Evolutionary conservation across 345 rosid species (phyloP).

Genomic region (Corymbia maculata): DNA sequence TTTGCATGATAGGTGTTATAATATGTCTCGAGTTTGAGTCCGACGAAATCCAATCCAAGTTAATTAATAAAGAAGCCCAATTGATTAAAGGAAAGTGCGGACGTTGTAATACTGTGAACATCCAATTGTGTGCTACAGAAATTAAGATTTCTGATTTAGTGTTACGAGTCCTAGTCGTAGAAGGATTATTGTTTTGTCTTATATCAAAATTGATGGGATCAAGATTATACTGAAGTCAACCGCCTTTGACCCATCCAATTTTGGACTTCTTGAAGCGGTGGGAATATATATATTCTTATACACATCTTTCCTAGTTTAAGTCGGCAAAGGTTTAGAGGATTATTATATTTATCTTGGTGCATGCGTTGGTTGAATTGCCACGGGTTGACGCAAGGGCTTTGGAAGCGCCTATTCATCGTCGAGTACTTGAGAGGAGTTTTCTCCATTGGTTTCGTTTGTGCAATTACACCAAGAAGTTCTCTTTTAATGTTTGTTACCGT

Average conservation of each 20-base stretch:
- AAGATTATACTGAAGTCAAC: background rate
- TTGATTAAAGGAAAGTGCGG: background rate
- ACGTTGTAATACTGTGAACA: background rate
- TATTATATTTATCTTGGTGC: no score
- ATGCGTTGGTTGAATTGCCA: no score
- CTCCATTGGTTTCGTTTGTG: no score
- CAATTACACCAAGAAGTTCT: no score
- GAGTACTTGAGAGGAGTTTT: no score
- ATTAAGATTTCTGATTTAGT: background rate
- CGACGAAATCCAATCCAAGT: accelerated
- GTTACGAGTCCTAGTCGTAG: background rate
- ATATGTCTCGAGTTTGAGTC: no score
- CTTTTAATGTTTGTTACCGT: no score
- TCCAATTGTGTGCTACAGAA: background rate
- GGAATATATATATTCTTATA: background rate
- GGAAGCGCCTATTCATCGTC: no score
- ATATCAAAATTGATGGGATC: background rate
- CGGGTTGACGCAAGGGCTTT: no score
- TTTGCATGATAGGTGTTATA: no score
- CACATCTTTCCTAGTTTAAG: no score
- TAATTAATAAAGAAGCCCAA: accelerated
- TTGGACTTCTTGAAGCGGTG: background rate
- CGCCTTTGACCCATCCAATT: background rate
- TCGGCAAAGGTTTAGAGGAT: no score
- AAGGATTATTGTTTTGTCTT: background rate